These are phyloP conservation scores for Niveomyces coronatus DNA, from an alignment of 2,329 filamentous ascomycete species.

Conservation along the genomic window DNA sequence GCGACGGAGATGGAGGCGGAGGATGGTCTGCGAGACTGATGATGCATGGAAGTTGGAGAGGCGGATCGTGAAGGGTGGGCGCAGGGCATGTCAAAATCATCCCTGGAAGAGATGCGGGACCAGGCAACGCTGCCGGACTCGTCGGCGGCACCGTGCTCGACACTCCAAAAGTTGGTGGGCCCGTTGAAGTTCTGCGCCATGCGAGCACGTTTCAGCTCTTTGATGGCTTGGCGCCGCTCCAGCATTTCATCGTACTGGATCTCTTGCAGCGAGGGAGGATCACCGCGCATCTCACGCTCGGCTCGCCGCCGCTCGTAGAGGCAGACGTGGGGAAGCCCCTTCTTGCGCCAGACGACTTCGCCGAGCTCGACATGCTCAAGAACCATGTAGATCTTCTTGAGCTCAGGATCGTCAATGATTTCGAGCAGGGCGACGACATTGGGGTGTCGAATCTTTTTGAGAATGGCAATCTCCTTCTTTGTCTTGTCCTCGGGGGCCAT, in stretches of 20 bases:
- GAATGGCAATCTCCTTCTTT: conserved; percentile 91
- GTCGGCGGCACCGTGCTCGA: conserved; percentile 61
- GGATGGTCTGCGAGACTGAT: conserved; percentile 39
- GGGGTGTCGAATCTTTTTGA: conserved; percentile 96
- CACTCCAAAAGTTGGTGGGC: conserved; percentile 66
- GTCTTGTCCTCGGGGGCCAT: conserved; percentile 63
- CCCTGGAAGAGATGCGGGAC: conserved; percentile 32
- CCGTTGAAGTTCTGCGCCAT: conserved; percentile 36
- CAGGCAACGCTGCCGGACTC: conserved; percentile 34
- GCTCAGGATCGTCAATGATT: conserved; percentile 92
- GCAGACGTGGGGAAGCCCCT: conserved; percentile 74
- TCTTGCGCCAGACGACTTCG: conserved; percentile 88
- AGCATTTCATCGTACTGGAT: conserved; percentile 49
- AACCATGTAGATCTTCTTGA: conserved; percentile 97
- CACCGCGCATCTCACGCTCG: conserved; percentile 57
- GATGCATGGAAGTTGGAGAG: conserved; percentile 33
- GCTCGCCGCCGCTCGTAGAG: conserved; percentile 72
- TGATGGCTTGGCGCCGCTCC: conserved; percentile 47
- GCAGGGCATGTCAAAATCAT: conserved; percentile 28
- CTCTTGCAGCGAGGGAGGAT: conserved; percentile 48
- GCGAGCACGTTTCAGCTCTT: conserved; percentile 46
- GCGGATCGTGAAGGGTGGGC: conserved; percentile 26
- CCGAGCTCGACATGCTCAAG: conserved; percentile 90
- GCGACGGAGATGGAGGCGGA: conserved; percentile 19
- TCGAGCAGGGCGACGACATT: conserved; percentile 93